Evolutionary conservation across 371 early-diverging fungal species (phyloP).

Genomic region (Mucor circinelloides): DNA sequence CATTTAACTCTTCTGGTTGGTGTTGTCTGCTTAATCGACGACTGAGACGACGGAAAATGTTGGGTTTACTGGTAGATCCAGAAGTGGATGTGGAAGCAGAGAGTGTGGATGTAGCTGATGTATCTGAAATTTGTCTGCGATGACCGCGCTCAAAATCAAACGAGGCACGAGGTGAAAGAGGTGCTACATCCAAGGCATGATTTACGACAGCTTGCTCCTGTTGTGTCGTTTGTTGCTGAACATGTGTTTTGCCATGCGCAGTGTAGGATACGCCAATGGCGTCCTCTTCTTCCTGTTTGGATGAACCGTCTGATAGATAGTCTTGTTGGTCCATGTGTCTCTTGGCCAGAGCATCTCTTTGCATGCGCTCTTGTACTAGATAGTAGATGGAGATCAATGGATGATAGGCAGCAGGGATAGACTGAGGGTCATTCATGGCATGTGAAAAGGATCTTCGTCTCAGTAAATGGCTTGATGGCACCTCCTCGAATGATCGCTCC

Average conservation of each 20-base stretch:
- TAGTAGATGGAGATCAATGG: slow-evolving; percentile 86
- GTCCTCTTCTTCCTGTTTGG: not conserved
- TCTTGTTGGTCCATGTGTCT: not conserved
- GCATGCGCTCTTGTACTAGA: slow-evolving; percentile 78
- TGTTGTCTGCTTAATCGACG: slow-evolving; percentile 12
- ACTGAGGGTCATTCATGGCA: slow-evolving; percentile 33
- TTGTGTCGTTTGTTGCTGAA: not conserved
- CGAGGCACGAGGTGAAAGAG: not conserved
- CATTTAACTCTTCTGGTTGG: not conserved
- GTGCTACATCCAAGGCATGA: not conserved
- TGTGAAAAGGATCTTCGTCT: not conserved
- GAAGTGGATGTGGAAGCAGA: not conserved
- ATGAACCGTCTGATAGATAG: not conserved
- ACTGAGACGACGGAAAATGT: slow-evolving; percentile 15
- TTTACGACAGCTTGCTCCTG: not conserved
- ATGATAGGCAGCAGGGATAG: slow-evolving; percentile 41
- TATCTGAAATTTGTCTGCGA: not conserved
- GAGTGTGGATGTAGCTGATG: not conserved
- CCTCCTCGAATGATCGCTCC: not conserved
- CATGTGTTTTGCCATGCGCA: not conserved
- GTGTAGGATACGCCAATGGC: slow-evolving; percentile 6
- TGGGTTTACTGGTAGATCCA: not conserved
- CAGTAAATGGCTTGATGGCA: not conserved
- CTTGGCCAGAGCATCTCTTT: slow-evolving; percentile 43
- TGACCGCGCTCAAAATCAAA: not conserved